These are phyloP conservation scores for Botrytis galanthina DNA, from an alignment of 2,329 filamentous ascomycete genomes.

Conservation along the genomic window DNA sequence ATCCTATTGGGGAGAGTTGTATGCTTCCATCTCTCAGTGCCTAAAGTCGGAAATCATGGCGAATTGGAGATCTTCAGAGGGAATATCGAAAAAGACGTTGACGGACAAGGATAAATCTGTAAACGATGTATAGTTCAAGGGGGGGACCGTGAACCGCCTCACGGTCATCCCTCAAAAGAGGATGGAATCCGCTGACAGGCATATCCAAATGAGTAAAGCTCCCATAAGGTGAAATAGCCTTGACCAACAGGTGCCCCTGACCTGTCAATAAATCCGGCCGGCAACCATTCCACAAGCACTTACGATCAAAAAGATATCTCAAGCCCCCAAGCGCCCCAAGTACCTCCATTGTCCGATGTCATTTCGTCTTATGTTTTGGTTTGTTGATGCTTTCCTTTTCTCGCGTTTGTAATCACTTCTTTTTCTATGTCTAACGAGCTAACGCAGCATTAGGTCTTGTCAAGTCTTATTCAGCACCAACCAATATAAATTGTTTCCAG, in stretches of 20 bases:
- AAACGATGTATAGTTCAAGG: slow-evolving; percentile 27
- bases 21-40: slow-evolving; percentile 25
- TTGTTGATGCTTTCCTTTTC: slow-evolving; percentile 20
- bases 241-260: slow-evolving; percentile 25
- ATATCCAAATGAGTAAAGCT: slow-evolving; percentile 28
- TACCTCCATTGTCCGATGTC: slow-evolving; percentile 17
- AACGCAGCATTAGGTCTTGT: slow-evolving; percentile 24
- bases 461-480: slow-evolving; percentile 32
- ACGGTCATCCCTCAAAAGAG: slow-evolving; percentile 28
- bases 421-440: slow-evolving; percentile 15
- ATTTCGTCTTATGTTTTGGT: slow-evolving; percentile 12
- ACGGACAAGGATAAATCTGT: slow-evolving; percentile 24
- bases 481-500: slow-evolving; percentile 8
- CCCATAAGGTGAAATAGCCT: slow-evolving; percentile 15
- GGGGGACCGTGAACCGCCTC: slow-evolving; percentile 30
- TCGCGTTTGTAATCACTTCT: slow-evolving; percentile 20
- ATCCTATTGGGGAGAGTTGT: slow-evolving; percentile 23
- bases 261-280: slow-evolving; percentile 30
- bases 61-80: slow-evolving; percentile 31
- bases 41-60: slow-evolving; percentile 35
- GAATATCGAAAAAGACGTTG: slow-evolving; percentile 34
- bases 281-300: slow-evolving; percentile 12
- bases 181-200: slow-evolving; percentile 29
- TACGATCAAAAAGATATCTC: slow-evolving; percentile 16
- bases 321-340: slow-evolving; percentile 24